Conservation (phyloP, 139 green algal genomes). For the Pseudopediastrum boryanum region DNA sequence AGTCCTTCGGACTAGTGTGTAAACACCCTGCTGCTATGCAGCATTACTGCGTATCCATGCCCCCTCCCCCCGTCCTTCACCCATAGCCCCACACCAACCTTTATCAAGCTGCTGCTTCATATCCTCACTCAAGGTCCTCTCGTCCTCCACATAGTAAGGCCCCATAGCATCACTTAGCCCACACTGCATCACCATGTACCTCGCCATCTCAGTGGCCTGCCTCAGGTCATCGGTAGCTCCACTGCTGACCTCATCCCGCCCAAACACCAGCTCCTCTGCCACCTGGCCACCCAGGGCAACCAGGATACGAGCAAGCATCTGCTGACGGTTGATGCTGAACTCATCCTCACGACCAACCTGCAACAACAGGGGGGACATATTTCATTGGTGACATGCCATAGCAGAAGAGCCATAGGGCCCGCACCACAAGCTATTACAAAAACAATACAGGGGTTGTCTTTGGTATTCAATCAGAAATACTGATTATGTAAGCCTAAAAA, state of each 20-base stretch:
- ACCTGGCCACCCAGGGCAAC: slow-evolving; percentile 97
- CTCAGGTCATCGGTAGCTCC: slow-evolving; percentile 82
- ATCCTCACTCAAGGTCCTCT: slow-evolving; percentile 49
- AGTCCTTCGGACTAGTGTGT: no score
- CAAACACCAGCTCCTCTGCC: slow-evolving; percentile 98
- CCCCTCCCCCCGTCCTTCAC: no score
- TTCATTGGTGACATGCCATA: no score
- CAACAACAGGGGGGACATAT: no score
- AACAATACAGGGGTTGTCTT: no score
- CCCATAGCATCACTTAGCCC: slow-evolving; percentile 82
- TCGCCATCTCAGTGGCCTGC: slow-evolving; percentile 82
- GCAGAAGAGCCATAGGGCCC: no score
- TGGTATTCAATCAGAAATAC: no score
- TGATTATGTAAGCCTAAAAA: no score
- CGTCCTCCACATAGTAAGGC: slow-evolving; percentile 60
- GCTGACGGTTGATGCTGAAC: slow-evolving; percentile 83
- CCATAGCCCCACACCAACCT: no score
- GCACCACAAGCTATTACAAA: no score
- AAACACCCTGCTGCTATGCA: no score
- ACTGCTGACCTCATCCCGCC: slow-evolving; percentile 72
- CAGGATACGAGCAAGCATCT: slow-evolving; percentile 93
- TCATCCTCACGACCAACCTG: slow-evolving; percentile 80
- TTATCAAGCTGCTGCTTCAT: slow-evolving; percentile 50
- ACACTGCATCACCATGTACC: slow-evolving; percentile 91
- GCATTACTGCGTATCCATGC: no score